Base-by-base conservation (phyloP, 805 yeast genomes). In the Kodamaea leandrae region DNA sequence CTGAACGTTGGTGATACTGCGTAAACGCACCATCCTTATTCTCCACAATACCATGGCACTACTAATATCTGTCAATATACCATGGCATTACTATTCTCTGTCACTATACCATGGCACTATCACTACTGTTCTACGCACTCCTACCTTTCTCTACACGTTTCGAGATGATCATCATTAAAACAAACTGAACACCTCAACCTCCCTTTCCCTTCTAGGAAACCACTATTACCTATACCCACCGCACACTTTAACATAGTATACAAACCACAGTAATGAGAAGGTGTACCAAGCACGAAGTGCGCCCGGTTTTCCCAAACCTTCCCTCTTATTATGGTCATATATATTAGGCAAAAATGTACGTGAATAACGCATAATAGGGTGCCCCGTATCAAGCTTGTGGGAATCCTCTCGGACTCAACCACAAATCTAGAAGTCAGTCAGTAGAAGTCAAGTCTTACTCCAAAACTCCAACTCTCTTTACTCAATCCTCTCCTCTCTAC, bases 341-440 rank as follows among this genome's bases (percentile, higher is more conserved):
- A 47, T 47, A 47, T 39, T 47, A 47, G 48, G 44, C 46, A 42
- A 47, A 47, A 47, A 47, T 47, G 50, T 44, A 44, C 50, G 43
- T 20, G 43, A 39, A 33, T 39, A 33, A 33, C 43, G 38, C 42
- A 34, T 39, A 39, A 33, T 39, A 34, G 37, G 43, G 43, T 39
- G 43, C 37, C 39, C 32, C 42, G 27, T 36, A 40, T 35, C 36
- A 36, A 29, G 32, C 32, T 17, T 12, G 18, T 24, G 10, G 44
- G 40, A 30, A 6, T 30, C 18, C 38, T 18, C 26, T 24, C 29
- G 8, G 16, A 23, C 16, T 35, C 26, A 35, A 23, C 13, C 24
- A 27, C 7, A 12, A 27, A 27, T 12, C 7, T n/a, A 27, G 6
- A 6, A 6, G 14, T 27, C 32, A 27, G 12, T 6, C 6, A 27